These are phyloP conservation scores for Monilinia aucupariae DNA, from an alignment of 2,329 filamentous ascomycete genomes.

Conservation along the genomic window DNA sequence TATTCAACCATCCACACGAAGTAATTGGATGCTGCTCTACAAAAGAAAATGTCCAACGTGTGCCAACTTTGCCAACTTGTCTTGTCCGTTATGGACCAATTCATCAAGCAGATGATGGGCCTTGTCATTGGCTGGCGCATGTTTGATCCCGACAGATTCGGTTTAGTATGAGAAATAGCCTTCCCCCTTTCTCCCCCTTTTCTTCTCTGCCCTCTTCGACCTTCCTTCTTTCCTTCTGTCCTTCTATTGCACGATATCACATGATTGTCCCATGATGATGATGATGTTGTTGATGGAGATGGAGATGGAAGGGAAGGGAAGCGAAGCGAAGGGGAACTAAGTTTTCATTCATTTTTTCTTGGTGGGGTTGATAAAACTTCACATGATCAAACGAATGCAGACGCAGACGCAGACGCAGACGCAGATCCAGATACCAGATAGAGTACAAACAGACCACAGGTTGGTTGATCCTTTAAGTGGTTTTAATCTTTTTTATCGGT, in stretches of 20 bases:
- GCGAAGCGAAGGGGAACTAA: no score
- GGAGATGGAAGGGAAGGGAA: no score
- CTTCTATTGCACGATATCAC: background rate
- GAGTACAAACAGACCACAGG: slow-evolving; percentile 2
- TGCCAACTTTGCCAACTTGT: no score
- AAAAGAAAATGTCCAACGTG: background rate
- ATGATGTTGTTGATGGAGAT: no score
- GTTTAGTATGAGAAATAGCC: no score
- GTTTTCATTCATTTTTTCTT: background rate
- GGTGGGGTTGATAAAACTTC: background rate
- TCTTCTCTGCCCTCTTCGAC: background rate
- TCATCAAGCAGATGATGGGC: background rate
- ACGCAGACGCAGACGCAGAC: no score
- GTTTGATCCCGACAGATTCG: background rate
- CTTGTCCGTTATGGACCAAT: slow-evolving; percentile 9
- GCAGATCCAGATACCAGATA: no score
- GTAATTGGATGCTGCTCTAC: background rate
- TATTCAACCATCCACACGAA: no score
- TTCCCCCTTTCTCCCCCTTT: background rate
- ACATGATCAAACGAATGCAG: no score
- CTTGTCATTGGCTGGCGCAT: background rate
- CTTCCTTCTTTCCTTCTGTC: background rate
- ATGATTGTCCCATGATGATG: background rate
- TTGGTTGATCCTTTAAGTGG: background rate
- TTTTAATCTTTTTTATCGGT: background rate